Conservation (phyloP, 108 stramenopile species). For the Chaetoceros muelleri region DNA sequence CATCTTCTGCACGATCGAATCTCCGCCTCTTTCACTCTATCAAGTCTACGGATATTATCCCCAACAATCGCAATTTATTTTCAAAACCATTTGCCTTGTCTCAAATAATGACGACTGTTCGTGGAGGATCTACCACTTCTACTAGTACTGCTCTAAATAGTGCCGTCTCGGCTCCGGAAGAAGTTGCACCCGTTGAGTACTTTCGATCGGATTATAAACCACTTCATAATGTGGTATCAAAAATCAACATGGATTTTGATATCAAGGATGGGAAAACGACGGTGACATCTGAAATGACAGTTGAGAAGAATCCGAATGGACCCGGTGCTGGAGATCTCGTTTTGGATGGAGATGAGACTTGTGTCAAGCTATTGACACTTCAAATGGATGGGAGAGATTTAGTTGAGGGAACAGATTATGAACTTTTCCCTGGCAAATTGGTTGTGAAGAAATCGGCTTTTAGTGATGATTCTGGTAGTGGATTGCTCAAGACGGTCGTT, state of each 20-base stretch:
- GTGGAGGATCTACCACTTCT: slow-evolving; percentile 1
- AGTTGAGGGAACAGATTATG: slow-evolving; percentile 39
- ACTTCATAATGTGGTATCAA: slow-evolving; percentile 34
- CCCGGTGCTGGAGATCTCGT: slow-evolving; percentile 37
- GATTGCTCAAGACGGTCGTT: slow-evolving; percentile 44
- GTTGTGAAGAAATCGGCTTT: slow-evolving; percentile 22
- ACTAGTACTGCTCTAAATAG: slow-evolving; percentile 15
- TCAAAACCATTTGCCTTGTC: no score
- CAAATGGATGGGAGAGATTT: slow-evolving; percentile 38
- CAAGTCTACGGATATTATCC: no score
- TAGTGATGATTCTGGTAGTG: background rate
- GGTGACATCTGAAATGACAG: slow-evolving; percentile 30
- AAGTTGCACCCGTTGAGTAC: slow-evolving; percentile 36
- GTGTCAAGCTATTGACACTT: slow-evolving; percentile 31
- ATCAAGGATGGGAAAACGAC: slow-evolving; percentile 59
- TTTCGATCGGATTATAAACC: slow-evolving; percentile 62
- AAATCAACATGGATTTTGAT: slow-evolving; percentile 59
- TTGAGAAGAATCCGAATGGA: slow-evolving; percentile 17
- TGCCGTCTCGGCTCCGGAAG: slow-evolving; percentile 9
- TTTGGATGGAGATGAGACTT: slow-evolving; percentile 76
- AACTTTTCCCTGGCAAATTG: slow-evolving; percentile 34
- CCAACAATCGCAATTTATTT: no score
- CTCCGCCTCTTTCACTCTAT: no score
- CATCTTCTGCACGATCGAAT: no score
- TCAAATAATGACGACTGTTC: background rate